Evolutionary conservation across 345 rosid species (phyloP).

Genomic region (Adansonia digitata): DNA sequence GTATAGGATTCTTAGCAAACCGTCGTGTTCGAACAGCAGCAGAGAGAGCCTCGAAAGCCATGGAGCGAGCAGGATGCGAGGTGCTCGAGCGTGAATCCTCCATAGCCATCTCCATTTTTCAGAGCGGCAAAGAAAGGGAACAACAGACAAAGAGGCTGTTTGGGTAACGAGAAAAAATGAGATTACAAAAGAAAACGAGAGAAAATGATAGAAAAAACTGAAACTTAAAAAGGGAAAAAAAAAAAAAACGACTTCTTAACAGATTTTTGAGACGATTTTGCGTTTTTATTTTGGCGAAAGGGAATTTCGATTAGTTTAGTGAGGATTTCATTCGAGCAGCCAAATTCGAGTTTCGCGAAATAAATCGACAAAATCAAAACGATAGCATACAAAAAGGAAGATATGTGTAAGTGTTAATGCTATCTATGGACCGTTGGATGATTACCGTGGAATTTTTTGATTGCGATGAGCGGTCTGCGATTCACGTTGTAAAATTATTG

Average conservation of each 20-base stretch:
- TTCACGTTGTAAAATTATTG: background rate
- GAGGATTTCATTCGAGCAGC: background rate
- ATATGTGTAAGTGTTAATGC: background rate
- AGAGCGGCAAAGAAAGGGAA: background rate
- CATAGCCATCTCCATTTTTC: background rate
- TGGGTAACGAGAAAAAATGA: conserved; percentile 4
- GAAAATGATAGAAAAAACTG: background rate
- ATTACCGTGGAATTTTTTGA: background rate
- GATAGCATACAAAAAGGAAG: background rate
- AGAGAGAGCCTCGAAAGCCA: conserved; percentile 4
- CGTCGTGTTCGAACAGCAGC: background rate
- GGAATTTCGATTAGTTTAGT: background rate
- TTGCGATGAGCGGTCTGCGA: background rate
- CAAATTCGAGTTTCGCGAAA: background rate
- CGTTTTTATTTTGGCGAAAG: background rate
- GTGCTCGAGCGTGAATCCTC: background rate
- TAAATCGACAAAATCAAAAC: background rate
- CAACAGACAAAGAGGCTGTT: conserved; percentile 1
- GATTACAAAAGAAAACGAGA: conserved; percentile 2
- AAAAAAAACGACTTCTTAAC: conserved; percentile 1
- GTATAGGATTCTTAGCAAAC: conserved; percentile 4
- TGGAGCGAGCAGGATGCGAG: background rate
- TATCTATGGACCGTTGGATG: background rate
- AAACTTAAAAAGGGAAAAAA: background rate
- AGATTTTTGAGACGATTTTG: conserved; percentile 5